Conservation (phyloP, 2,329 filamentous ascomycete genomes). For the Talaromyces albobiverticillius region DNA sequence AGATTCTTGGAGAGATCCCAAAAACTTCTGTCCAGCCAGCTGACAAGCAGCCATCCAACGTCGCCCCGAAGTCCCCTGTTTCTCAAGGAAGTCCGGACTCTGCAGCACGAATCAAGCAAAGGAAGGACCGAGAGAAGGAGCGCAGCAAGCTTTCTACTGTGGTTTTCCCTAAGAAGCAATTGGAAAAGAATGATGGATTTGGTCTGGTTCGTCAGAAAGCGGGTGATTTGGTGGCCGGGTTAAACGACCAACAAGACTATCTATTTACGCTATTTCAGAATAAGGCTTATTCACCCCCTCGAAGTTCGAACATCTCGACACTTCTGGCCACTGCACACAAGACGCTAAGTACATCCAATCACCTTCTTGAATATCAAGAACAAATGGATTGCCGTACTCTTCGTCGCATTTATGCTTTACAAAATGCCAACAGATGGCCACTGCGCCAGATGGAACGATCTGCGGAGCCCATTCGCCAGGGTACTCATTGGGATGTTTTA, state of each 20-base stretch:
- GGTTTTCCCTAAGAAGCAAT: slow-evolving; percentile 68
- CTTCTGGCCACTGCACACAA: slow-evolving; percentile 83
- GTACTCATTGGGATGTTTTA: slow-evolving; percentile 80
- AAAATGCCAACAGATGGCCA: slow-evolving; percentile 90
- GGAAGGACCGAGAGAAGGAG: slow-evolving; percentile 57
- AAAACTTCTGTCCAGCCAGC: slow-evolving; percentile 31
- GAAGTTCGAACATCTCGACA: slow-evolving; percentile 58
- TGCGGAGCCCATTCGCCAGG: slow-evolving; percentile 72
- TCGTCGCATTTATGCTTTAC: slow-evolving; percentile 82
- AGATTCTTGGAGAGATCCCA: slow-evolving; percentile 64
- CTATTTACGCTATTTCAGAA: slow-evolving; percentile 63
- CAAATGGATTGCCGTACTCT: slow-evolving; percentile 84
- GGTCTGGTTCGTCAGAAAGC: slow-evolving; percentile 40
- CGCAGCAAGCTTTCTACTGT: slow-evolving; percentile 68
- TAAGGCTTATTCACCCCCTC: slow-evolving; percentile 54
- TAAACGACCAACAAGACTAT: slow-evolving; percentile 56
- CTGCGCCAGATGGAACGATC: slow-evolving; percentile 83
- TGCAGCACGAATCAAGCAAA: slow-evolving; percentile 43
- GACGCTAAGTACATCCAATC: slow-evolving; percentile 80
- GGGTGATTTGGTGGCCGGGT: slow-evolving; percentile 46
- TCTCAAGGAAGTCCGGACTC: slow-evolving; percentile 28
- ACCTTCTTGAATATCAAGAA: slow-evolving; percentile 78
- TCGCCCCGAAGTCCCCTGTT: slow-evolving; percentile 18
- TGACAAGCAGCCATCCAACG: slow-evolving; percentile 33
- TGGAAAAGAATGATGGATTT: slow-evolving; percentile 45